Evolutionary conservation across 495 filamentous ascomycete genomes (phyloP), one percentile per base, ranked within the genome.

Genomic region (Hypoxylon perforatum): DNA sequence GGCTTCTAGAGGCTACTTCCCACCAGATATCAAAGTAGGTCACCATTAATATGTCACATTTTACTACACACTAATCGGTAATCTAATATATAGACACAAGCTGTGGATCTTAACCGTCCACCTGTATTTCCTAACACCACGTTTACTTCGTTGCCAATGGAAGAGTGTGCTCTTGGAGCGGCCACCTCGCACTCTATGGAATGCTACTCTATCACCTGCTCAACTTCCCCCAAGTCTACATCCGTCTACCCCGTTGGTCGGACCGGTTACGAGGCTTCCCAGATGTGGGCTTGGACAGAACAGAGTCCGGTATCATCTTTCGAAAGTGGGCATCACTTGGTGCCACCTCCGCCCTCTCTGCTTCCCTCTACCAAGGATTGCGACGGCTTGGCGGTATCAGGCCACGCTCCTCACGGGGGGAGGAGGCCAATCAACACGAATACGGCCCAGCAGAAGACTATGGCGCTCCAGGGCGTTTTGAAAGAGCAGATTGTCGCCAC

Each of bases 361-460:
- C 44, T 25, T 47, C 44, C 44, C 44, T 47, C 44, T 47, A 47
- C 44, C 21, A 25, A 9, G 44, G 9, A 47, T 25, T 47, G 44
- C 44, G 44, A 47, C 11, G 41, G 41, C 3, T 45, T 45, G 41
- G 15, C 15, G 41, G 15, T 45, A 19, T 45, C 17, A 45, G 14
- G 38, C 14, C 38, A n/a, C n/a, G n/a, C n/a, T n/a, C n/a, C n/a
- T n/a, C n/a, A n/a, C n/a, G n/a, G n/a, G n/a, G n/a, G n/a, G n/a
- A n/a, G n/a, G n/a, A n/a, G n/a, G n/a, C n/a, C n/a, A n/a, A n/a
- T n/a, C n/a, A n/a, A n/a, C n/a, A n/a, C n/a, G n/a, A n/a, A n/a
- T n/a, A n/a, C n/a, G 4, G 8, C 70, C 0, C 71, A 71, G 38
- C 73, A 76, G 11, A 78, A 71, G 62, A 72, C 73, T 5, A 65